Evolutionary conservation across 129 eudicot species (phyloP), one percentile per base, ranked within the genome.

Genomic region (Chrysanthemum seticuspe): DNA sequence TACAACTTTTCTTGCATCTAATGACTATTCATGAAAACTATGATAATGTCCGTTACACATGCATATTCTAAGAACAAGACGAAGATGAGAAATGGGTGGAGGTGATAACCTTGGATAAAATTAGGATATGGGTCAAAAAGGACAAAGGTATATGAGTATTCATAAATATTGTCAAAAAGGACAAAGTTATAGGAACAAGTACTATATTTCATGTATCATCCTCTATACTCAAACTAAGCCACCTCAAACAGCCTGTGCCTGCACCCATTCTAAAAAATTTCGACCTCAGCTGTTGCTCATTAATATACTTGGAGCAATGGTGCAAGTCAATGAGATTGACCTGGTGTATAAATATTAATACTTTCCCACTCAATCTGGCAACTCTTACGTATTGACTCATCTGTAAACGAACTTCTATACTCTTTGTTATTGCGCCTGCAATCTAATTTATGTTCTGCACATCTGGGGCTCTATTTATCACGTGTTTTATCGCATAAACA

Each of bases 401-500:
- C 62, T 18, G 13, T 58, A 58, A 58, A 10, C 23, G 34, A 48
- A 60, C 71, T 68, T 62, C 55, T 34, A n/a, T 59, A 16, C 29
- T 15, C 5, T 60, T n/a, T 13, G n/a, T 12, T 73, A 62, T 52
- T 31, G 60, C 53, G 57, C 34, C 65, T 21, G 44, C 65, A 70
- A 7, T 48, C 48, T 47, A 59, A 3, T 5, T 65, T 31, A 34
- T 76, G 9, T 76, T 21, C 59, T 68, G 49, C 70, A 29, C 50
- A 14, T 73, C 25, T 7, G 23, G 14, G 62, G 29, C 53, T 15
- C 69, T 83, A 74, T 59, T 79, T 78, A 71, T 79, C 82, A 49
- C 55, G 79, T 61, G 75, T 73, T 82, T 4, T 50, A 77, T 87
- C 91, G 58, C 99, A 95, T 13, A 95, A 70, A 70, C 99, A 95